Evolutionary conservation across 2,329 filamentous ascomycete species (phyloP).

Genomic region (Alternaria hordeiaustralica): DNA sequence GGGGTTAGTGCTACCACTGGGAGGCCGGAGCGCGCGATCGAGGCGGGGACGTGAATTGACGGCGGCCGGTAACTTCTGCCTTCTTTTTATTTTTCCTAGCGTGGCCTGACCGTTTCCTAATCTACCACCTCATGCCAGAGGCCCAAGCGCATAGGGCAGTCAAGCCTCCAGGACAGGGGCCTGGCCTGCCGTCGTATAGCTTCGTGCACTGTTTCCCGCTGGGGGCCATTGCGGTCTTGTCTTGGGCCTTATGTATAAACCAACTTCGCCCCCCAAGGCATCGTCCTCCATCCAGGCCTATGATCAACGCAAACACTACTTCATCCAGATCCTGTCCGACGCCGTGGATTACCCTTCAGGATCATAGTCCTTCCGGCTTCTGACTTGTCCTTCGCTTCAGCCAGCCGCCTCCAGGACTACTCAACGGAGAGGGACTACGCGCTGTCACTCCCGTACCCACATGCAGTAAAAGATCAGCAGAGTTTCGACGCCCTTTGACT

Average conservation of each 20-base stretch:
- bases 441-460: conserved; percentile 30
- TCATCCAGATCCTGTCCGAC: conserved; percentile 26
- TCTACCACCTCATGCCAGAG: conserved; percentile 44
- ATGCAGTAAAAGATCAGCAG: conserved; percentile 36
- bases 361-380: conserved; percentile 20
- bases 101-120: conserved; percentile 41
- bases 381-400: conserved; percentile 34
- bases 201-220: conserved; percentile 38
- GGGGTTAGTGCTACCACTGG: conserved; percentile 37
- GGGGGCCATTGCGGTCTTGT: conserved; percentile 37
- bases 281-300: conserved; percentile 39
- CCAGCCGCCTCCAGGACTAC: conserved; percentile 32
- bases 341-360: conserved; percentile 13
- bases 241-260: conserved; percentile 46
- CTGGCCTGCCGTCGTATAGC: conserved; percentile 35
- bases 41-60: conserved; percentile 41
- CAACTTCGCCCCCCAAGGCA: conserved; percentile 44
- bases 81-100: conserved; percentile 49
- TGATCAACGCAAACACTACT: conserved; percentile 39
- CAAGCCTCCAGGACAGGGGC: conserved; percentile 33
- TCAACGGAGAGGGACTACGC: conserved; percentile 25
- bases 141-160: conserved; percentile 43
- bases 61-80: conserved; percentile 36
- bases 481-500: conserved; percentile 20
- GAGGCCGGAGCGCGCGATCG: conserved; percentile 49